Evolutionary conservation across 441 rosid species (phyloP).

Genomic region (Syzygium syzygioides): DNA sequence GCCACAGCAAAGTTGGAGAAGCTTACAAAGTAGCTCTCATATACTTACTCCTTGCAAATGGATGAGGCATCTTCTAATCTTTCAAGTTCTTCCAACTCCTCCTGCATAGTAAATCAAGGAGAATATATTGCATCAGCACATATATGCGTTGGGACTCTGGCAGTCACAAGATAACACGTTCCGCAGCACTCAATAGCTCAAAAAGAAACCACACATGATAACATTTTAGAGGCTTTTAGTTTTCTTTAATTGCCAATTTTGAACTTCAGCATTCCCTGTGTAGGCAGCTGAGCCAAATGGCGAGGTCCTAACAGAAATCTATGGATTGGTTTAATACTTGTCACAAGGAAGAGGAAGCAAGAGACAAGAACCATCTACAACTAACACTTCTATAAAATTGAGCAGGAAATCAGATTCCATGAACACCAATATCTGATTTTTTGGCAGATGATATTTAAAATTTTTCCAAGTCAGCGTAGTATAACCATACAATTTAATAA

Average conservation of each 20-base stretch:
- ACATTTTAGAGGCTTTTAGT: not conserved
- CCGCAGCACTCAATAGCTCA: not conserved
- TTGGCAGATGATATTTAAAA: not conserved
- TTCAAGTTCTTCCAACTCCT: slow-evolving; percentile 65
- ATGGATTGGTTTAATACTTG: not conserved
- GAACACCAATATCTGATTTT: not conserved
- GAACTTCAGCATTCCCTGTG: not conserved
- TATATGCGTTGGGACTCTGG: not conserved
- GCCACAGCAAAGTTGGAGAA: not conserved
- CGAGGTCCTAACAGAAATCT: not conserved
- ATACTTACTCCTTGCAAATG: slow-evolving; percentile 65
- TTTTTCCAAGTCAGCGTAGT: not conserved
- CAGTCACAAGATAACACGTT: not conserved
- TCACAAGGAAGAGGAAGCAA: not conserved
- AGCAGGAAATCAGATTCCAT: not conserved
- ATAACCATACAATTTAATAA: not conserved
- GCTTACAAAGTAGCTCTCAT: not conserved
- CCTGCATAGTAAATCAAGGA: slow-evolving; percentile 29
- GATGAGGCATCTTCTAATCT: slow-evolving; percentile 39
- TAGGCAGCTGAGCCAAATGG: not conserved
- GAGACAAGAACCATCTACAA: not conserved
- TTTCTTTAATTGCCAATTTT: not conserved
- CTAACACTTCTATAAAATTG: not conserved
- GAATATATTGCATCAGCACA: not conserved
- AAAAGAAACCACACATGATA: not conserved